Conservation (phyloP, 75 land plant species). For the Picea sitchensis region DNA sequence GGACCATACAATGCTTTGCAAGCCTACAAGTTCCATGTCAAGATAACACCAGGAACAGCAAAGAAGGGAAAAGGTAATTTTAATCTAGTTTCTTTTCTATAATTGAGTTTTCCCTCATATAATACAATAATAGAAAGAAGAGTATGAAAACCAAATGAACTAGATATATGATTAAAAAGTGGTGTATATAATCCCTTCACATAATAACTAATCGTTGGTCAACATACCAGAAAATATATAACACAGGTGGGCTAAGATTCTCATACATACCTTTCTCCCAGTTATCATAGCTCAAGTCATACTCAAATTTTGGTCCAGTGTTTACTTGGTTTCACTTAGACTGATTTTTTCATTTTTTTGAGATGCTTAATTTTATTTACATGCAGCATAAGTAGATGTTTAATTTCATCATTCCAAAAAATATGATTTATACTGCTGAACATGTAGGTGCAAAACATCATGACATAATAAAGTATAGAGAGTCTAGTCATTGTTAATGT, state of each 20-base stretch:
- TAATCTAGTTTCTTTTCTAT: not conserved
- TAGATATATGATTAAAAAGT: not conserved
- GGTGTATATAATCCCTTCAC: not conserved
- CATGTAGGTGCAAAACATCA: not conserved
- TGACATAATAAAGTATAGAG: not conserved
- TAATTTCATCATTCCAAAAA: not conserved
- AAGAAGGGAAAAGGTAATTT: slow-evolving; percentile 95
- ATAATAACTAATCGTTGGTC: not conserved
- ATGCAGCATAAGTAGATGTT: not conserved
- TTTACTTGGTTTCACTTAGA: not conserved
- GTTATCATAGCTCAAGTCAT: not conserved
- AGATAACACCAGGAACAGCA: slow-evolving; percentile 87
- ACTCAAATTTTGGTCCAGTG: not conserved
- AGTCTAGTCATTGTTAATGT: not conserved
- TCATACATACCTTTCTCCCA: not conserved
- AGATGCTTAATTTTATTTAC: not conserved
- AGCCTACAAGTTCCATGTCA: slow-evolving; percentile 89
- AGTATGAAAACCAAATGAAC: not conserved
- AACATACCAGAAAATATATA: not conserved
- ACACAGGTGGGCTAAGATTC: not conserved
- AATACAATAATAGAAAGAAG: not conserved
- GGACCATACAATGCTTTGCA: slow-evolving; percentile 92
- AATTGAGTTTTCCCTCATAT: not conserved
- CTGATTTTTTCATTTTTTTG: not conserved
- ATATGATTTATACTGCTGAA: not conserved